Base-by-base conservation (phyloP, 129 eudicot genomes). In the Pseudognaphalium luteoalbum region DNA sequence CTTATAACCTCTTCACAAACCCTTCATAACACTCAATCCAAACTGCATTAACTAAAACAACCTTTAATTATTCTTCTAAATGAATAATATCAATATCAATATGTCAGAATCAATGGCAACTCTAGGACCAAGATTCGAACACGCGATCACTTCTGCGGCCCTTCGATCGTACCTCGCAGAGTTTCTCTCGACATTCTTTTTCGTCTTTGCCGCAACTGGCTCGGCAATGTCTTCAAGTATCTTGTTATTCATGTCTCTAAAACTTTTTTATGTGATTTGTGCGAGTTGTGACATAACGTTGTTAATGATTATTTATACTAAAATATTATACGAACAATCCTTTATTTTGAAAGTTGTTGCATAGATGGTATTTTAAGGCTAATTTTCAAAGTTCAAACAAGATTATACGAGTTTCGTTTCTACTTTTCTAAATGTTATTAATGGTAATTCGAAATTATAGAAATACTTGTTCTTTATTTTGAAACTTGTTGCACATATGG, bases 161-260 rank as follows among this genome's bases (percentile, higher is more conserved):
- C 68, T 91, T 16, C 47, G 96, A 81, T 73, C 96, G 5, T 94
- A 94, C 76, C 82, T 94, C 5, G 99, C 99, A 10, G 99, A 94
- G 87, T 91, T 89, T 77, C 84, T 94, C 76, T 94, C 99, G 74
- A 94, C 97, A 2, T 94, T 94, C 88, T 68, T 94, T 85, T 94
- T 85, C 34, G 99, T 91, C 81, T 91, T 86, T 29, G 92, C 96
- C 12, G 87, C 90, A 37, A 86, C 85, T 30, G 99, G 99, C 33
- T 84, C 97, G 28, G 64, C 90, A 51, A 85, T 94, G 93, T 80
- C 99, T 10, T 77, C 96, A 0, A 72, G 98, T 94, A 68, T 62
- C 35, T 56, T 7, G 39, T 2, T 37, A 2, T 41, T 0, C 17
- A 9, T 33, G 7, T 33, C 14, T 37, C 14, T 47, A 52, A 17